Base-by-base conservation (phyloP, 2,329 filamentous ascomycete genomes). In the Xylariaceae sp. region DNA sequence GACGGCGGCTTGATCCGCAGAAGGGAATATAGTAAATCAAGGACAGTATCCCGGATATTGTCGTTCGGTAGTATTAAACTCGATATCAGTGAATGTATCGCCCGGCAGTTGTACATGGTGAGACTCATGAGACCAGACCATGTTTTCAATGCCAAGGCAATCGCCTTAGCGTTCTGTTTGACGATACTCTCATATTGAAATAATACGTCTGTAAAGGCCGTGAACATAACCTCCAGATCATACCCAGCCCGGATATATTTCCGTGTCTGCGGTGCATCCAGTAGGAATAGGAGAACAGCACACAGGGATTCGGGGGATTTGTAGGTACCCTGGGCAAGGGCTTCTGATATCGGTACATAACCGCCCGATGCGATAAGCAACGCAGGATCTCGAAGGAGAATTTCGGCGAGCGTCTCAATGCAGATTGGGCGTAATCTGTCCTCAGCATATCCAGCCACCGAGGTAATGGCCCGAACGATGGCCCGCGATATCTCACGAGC, bases 121-220 rank as follows among this genome's bases (percentile, higher is more conserved):
- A 99, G 80, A 23, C 87, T 87, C 78, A 97, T 88, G 58, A 99
- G 79, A 4, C 94, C 94, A 7, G 94, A 88, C 94, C 95, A 99
- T 55, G 91, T 94, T 72, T 91, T 93, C 67, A 99, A 78, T 65
- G 96, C 87, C 11, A 88, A 86, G n/a, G 91, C 85, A 60, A 99
- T 92, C n/a, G 95, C 91, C 69, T 90, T 92, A 8, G 92, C 89
- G 66, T 94, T 96, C 55, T 92, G 89, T 71, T 92, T 94, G 55
- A 97, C 72, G 4, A 86, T 74, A 11, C 70, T 74, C 58, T 88
- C 85, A 59, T 79, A 82, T n/a, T 80, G 78, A 49, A 80, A 77
- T 18, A 85, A 74, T 15, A 90, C 88, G 72, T 97, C 94, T 0
- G 94, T 99, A 69, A 99, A 97, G 13, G 90, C 87, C 1, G 92